Evolutionary conservation across 805 yeast genomes (phyloP).

Genomic region (Pichia eremophila): DNA sequence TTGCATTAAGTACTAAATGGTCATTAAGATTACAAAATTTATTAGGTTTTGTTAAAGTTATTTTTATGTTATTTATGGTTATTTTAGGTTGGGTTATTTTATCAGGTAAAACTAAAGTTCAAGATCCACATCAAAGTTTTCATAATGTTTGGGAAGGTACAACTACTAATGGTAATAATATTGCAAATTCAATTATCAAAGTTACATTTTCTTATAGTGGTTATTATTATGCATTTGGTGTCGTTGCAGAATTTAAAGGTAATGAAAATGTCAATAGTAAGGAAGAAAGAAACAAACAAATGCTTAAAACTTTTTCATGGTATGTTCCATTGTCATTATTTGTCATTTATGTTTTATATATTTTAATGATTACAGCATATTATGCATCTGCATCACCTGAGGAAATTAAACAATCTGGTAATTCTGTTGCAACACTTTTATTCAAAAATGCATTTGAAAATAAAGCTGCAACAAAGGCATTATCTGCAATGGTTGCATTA

Average conservation of each 20-base stretch:
- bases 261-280: neutral
- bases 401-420: conserved; percentile 48
- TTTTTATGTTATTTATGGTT: conserved; percentile 58
- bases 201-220: conserved; percentile 38
- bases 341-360: conserved; percentile 53
- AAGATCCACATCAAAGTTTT: conserved; percentile 21
- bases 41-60: conserved; percentile 65
- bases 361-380: conserved; percentile 71
- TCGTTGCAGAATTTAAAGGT: conserved; percentile 35
- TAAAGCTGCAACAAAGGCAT: conserved; percentile 50
- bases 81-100: conserved; percentile 80
- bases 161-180: conserved; percentile 33
- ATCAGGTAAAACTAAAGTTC: conserved; percentile 49
- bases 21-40: conserved; percentile 60
- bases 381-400: conserved; percentile 65
- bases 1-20: conserved; percentile 49
- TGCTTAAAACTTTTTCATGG: conserved; percentile 45
- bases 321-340: conserved; percentile 73
- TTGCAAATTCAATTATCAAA: conserved; percentile 34
- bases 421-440: conserved; percentile 67
- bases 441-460: conserved; percentile 63
- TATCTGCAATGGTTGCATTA: conserved; percentile 72
- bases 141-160: conserved; percentile 32
- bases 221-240: conserved; percentile 30
- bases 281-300: conserved; percentile 37